Percentiles rank a stretch among this genome's conserved stretches.
Evolutionary conservation across 176 grass and related monocot genomes (phyloP).

Genomic region (Oryza australiensis): DNA sequence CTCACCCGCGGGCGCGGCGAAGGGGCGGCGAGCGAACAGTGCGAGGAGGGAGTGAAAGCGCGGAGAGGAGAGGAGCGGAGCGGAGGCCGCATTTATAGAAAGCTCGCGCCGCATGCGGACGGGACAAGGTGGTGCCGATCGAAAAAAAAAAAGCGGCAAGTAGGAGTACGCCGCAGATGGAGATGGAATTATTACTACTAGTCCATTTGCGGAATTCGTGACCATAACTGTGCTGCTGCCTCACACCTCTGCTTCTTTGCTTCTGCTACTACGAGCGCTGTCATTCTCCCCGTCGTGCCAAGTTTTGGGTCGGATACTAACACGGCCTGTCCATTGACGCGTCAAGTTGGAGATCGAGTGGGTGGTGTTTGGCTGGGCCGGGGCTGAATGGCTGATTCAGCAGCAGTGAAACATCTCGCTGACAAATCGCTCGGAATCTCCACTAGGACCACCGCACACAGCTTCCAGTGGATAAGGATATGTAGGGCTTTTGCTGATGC

Average conservation of each 20-base stretch:
- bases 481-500: neutral
- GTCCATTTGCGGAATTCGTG: neutral
- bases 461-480: neutral
- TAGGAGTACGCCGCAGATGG: constrained; percentile 27
- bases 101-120: constrained; percentile 23
- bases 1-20: neutral
- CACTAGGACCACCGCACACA: neutral
- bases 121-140: neutral
- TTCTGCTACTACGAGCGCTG: neutral
- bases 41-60: constrained; percentile 32
- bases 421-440: neutral
- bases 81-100: constrained; percentile 51
- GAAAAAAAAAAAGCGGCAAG: neutral
- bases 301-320: no score
- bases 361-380: neutral
- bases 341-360: neutral
- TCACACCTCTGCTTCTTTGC: no score
- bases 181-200: neutral
- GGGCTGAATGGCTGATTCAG: no score
- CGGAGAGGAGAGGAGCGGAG: constrained; percentile 25
- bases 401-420: neutral
- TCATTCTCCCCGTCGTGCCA: no score
- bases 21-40: neutral
- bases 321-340: neutral
- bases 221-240: neutral